Conservation (phyloP, 768 basidiomycete genomes). For the Mycena maculata region DNA sequence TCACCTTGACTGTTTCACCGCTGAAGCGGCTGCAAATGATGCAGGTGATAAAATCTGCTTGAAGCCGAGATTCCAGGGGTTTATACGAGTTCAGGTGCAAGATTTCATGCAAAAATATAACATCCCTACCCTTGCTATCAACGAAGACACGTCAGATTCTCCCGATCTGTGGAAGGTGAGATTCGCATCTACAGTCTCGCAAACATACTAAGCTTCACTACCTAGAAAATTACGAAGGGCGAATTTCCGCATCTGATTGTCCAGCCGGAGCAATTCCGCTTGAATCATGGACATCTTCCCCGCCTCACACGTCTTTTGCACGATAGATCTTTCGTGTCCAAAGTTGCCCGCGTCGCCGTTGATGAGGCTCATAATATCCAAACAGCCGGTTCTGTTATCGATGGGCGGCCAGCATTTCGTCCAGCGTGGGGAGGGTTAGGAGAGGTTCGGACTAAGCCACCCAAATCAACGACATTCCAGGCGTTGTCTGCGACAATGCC, state of each 20-base stretch:
- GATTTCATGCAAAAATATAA: neutral
- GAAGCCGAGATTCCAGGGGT: no score
- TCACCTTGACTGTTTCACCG: neutral
- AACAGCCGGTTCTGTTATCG: neutral
- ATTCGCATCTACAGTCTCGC: neutral
- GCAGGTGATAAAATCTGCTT: neutral
- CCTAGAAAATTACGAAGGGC: neutral
- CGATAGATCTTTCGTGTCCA: neutral
- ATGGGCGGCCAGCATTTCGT: neutral
- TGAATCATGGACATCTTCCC: conserved; percentile 2
- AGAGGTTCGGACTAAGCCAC: neutral
- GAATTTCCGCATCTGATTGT: conserved; percentile 7
- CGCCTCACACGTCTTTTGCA: neutral
- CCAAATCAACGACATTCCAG: neutral
- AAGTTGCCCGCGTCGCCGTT: neutral
- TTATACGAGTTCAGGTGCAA: neutral
- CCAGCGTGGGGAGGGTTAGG: neutral
- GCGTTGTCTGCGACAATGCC: conserved; percentile 8
- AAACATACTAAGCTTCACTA: no score
- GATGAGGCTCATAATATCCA: conserved; percentile 13
- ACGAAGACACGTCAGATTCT: neutral
- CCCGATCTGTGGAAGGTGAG: neutral
- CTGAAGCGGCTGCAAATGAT: conserved; percentile 14
- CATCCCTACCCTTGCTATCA: neutral
- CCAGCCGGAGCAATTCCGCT: neutral